Percentiles rank a stretch among this genome's conserved stretches.
Conservation (phyloP, 768 basidiomycete genomes). For the Agrocybe praecox region DNA sequence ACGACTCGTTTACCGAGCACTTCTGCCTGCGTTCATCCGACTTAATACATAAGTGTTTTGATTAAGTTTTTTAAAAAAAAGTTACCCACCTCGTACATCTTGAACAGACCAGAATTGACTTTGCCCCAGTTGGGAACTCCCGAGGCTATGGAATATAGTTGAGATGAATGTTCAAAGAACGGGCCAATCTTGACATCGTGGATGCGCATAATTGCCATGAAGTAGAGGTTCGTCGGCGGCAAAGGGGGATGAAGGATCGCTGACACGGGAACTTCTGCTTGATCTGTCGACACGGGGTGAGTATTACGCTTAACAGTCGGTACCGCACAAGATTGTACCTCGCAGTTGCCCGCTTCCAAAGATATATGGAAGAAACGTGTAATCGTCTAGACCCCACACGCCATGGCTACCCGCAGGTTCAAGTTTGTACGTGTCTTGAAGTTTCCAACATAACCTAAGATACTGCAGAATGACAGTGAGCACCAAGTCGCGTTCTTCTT, state of each 20-base stretch:
- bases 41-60: neutral
- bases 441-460: constrained; percentile 75
- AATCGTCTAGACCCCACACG: constrained; percentile 97
- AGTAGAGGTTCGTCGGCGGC: constrained; percentile 77
- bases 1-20: constrained; percentile 95
- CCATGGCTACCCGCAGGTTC: constrained; percentile 98
- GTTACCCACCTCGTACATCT: constrained; percentile 88
- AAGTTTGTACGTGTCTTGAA: constrained; percentile 88
- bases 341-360: constrained; percentile 90
- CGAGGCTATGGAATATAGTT: constrained; percentile 82
- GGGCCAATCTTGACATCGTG: constrained; percentile 83
- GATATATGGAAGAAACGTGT: constrained; percentile 84
- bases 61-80: neutral
- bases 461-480: constrained; percentile 79
- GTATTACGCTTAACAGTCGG: constrained; percentile 9
- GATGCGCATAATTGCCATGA: constrained; percentile 77
- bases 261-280: constrained; percentile 63
- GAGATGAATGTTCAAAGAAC: constrained; percentile 91
- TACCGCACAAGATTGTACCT: constrained; percentile 42
- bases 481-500: constrained; percentile 63
- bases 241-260: constrained; percentile 61
- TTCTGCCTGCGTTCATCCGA: constrained; percentile 59
- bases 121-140: constrained; percentile 93
- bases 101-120: constrained; percentile 86
- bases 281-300: constrained; percentile 43